Conservation (phyloP, 352 stramenopile species). For the Peronospora farinosa region DNA sequence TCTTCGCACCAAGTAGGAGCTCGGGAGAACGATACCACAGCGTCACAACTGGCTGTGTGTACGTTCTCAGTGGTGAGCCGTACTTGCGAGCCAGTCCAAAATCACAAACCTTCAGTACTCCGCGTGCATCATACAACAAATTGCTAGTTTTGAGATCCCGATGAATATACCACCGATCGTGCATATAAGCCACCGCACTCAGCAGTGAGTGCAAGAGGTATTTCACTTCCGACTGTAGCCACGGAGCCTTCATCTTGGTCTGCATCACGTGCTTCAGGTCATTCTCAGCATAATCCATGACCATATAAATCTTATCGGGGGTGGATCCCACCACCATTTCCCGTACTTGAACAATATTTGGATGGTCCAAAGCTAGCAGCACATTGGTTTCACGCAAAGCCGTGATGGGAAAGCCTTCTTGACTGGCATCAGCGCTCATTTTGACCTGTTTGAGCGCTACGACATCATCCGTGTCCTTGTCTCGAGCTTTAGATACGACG, state of each 20-base stretch:
- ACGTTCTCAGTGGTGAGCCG: constrained; percentile 60
- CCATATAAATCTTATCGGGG: constrained; percentile 87
- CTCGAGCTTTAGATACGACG: constrained; percentile 92
- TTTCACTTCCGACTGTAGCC: constrained; percentile 90
- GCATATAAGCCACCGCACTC: constrained; percentile 85
- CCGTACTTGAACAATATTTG: constrained; percentile 82
- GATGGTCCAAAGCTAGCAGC: constrained; percentile 70
- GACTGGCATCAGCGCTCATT: constrained; percentile 62
- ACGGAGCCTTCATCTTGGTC: constrained; percentile 75
- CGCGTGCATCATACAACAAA: constrained; percentile 89
- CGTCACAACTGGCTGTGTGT: constrained; percentile 92
- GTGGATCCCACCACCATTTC: constrained; percentile 87
- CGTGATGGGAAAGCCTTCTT: constrained; percentile 82
- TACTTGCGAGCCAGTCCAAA: constrained; percentile 84
- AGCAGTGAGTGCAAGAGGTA: constrained; percentile 91
- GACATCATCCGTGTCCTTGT: constrained; percentile 87
- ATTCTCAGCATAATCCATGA: constrained; percentile 88
- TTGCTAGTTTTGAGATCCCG: constrained; percentile 98
- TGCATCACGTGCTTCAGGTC: constrained; percentile 84
- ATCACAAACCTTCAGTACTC: constrained; percentile 78
- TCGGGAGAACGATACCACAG: constrained; percentile 94
- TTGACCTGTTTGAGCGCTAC: constrained; percentile 92
- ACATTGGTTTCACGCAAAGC: constrained; percentile 85
- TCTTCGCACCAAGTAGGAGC: constrained; percentile 86
- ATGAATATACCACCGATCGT: constrained; percentile 91